A percentile compares a stretch with the other conserved stretches of the same genome.
These are phyloP conservation scores for Cucumis hystrix DNA, from an alignment of 306 rosid genomes.

Conservation along the genomic window DNA sequence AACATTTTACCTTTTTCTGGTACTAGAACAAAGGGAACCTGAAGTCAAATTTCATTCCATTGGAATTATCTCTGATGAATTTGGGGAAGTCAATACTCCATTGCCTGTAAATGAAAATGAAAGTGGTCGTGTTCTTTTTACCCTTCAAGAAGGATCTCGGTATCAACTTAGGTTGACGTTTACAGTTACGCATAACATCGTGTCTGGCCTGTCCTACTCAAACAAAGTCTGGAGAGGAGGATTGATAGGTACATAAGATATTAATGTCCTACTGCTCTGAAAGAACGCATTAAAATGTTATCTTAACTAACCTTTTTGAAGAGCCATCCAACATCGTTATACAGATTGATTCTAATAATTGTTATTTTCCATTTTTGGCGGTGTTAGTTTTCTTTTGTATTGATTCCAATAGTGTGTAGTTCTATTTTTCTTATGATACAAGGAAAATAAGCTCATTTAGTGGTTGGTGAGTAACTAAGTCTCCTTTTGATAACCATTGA, in stretches of 20 bases:
- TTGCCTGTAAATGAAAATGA: conserved; percentile 44
- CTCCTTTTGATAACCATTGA: no score
- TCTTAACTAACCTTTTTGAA: not conserved
- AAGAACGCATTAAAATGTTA: not conserved
- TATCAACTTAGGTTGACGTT: conserved; percentile 67
- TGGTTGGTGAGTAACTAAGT: not conserved
- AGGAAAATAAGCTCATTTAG: not conserved
- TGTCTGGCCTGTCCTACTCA: conserved; percentile 74
- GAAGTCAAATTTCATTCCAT: conserved; percentile 83
- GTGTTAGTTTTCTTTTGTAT: not conserved
- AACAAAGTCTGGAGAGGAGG: conserved; percentile 92
- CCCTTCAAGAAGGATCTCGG: conserved; percentile 59
- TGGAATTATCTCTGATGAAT: conserved; percentile 61
- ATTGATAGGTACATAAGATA: conserved; percentile 42
- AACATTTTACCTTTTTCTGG: not conserved
- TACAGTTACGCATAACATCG: conserved; percentile 82
- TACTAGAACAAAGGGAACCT: conserved; percentile 46
- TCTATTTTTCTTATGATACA: not conserved
- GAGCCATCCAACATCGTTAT: not conserved
- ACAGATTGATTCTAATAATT: no score
- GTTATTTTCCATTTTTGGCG: not conserved
- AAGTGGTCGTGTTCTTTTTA: conserved; percentile 36
- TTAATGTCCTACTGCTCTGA: not conserved
- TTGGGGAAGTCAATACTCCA: conserved; percentile 54
- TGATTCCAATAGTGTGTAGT: not conserved